phyloP scores from a whole-genome alignment of 208 protist species.

The Trypanosoma cruzi region DNA sequence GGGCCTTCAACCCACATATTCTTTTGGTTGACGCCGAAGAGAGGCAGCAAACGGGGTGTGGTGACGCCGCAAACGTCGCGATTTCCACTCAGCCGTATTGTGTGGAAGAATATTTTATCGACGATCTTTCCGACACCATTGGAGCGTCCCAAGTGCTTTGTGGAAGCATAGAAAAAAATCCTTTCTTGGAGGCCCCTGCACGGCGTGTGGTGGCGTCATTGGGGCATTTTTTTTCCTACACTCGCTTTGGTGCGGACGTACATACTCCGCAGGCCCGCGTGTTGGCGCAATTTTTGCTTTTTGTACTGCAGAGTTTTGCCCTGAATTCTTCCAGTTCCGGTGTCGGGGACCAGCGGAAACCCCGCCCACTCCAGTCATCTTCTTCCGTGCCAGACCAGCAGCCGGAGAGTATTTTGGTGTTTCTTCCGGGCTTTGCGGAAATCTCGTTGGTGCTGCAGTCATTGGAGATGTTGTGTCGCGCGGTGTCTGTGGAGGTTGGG shows the following conservation, averaged over 20 bases:
- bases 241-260: conserved; percentile 25
- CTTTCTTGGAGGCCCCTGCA: conserved; percentile 12
- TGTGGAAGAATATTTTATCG: conserved; percentile 75
- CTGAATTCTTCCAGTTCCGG: background rate
- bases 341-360: background rate
- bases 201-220: conserved; percentile 33
- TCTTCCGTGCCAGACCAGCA: too few species aligned
- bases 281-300: conserved; percentile 49
- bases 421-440: conserved; percentile 76
- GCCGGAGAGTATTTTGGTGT: conserved; percentile 61
- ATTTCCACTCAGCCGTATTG: conserved; percentile 29
- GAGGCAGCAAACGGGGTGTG: too few species aligned
- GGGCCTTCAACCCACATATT: background rate
- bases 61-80: too few species aligned
- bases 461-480: conserved; percentile 46
- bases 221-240: conserved; percentile 30
- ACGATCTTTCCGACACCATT: conserved; percentile 44
- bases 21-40: conserved; percentile 2
- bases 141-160: conserved; percentile 17
- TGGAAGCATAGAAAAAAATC: background rate
- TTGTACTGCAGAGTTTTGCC: conserved; percentile 42
- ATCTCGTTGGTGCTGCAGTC: conserved; percentile 61
- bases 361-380: too few species aligned
- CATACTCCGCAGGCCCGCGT: conserved; percentile 28
- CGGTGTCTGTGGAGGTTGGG: background rate